Evolutionary conservation across 164 flowering plant genomes (phyloP).

Genomic region (Cinnamomum chago): DNA sequence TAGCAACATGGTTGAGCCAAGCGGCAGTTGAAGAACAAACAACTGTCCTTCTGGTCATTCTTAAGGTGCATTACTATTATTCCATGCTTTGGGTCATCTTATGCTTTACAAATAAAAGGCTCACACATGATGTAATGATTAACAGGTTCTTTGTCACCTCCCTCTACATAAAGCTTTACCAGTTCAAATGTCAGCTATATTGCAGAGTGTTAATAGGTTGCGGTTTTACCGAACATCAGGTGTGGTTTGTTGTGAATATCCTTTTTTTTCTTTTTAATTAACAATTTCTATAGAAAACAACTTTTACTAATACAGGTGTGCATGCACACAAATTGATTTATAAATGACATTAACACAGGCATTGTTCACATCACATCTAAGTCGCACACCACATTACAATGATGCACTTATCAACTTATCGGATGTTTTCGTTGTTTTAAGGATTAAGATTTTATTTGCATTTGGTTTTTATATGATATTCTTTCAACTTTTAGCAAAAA

Average conservation of each 20-base stretch:
- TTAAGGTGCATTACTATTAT: constrained; percentile 47
- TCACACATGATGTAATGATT: constrained; percentile 10
- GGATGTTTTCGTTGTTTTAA: no score
- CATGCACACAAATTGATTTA: no score
- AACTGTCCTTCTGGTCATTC: constrained; percentile 58
- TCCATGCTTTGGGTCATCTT: background rate
- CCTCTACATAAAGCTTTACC: constrained; percentile 85
- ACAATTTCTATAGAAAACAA: no score
- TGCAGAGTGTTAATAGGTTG: constrained; percentile 78
- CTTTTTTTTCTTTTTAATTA: background rate
- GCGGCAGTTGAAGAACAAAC: constrained; percentile 95
- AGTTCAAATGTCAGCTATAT: constrained; percentile 79
- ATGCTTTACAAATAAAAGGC: constrained; percentile 1
- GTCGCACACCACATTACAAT: no score
- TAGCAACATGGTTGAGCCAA: constrained; percentile 85
- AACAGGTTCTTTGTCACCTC: constrained; percentile 84
- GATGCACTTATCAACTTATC: no score
- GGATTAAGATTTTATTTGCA: no score
- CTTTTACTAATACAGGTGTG: no score
- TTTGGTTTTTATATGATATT: no score
- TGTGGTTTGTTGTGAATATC: constrained; percentile 26
- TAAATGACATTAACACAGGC: no score
- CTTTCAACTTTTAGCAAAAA: no score
- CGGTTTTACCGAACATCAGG: constrained; percentile 87
- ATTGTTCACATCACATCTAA: no score